Evolutionary conservation across 306 rosid genomes (phyloP), one percentile per base, ranked within the genome.

Genomic region (Prunus mira): DNA sequence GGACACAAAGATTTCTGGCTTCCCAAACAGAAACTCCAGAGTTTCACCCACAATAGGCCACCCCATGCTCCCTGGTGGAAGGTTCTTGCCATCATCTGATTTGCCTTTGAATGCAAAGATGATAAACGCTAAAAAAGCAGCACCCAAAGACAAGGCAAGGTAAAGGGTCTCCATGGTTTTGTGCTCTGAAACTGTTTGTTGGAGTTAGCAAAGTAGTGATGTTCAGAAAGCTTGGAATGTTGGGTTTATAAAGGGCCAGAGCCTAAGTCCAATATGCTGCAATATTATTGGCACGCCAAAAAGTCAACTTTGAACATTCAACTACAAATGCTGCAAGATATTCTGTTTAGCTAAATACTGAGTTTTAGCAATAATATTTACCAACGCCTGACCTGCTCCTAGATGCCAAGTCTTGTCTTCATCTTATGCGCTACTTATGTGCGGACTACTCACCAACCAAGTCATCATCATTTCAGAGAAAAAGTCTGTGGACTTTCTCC

Each of bases 41-140:
- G 87, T 78, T 63, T 88, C 96, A 4, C 91, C 91, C 27, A 87
- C 47, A 22, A 88, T n/a, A 3, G 93, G 93, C 88, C 86, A 90
- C 8, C 93, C 96, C 80, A 86, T 79, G 64, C 78, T 88, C 30
- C 91, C 92, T 8, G 88, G 96, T 24, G 96, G 96, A 22, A 88
- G 83, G 67, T 27, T 83, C 72, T 81, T 79, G 20, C 69, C 30
- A 41, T 12, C 67, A 43, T 24, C 9, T 9, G 9, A 41, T 50
- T 67, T 71, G 11, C 76, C 77, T 75, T 67, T 77, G 41, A 69
- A 73, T 6, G 77, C 69, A 28, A 73, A 73, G 58, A 73, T 64
- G 5, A 7, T 13, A 27, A 73, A 27, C n/a, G 77, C 60, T 2
- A 73, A 47, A 17, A 73, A 22, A 3, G 47, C 60, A 60, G 69